phyloP scores from a whole-genome alignment of 1,139 yeast species.

The Lodderomyces elongisporus region DNA sequence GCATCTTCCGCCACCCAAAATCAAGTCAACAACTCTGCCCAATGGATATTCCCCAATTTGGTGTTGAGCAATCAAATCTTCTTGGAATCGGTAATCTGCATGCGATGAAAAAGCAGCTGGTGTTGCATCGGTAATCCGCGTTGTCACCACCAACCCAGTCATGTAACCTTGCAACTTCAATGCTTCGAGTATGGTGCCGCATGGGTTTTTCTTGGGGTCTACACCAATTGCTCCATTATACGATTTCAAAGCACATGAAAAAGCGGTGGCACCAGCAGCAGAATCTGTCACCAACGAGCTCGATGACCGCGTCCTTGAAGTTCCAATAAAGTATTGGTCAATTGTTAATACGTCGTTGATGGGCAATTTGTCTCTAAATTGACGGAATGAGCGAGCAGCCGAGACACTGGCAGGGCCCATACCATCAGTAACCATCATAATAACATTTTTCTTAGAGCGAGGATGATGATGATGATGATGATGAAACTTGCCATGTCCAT shows the following conservation, averaged over 20 bases:
- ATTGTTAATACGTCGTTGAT: conserved; percentile 51
- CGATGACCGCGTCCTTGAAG: conserved; percentile 72
- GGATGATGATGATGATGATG: background rate
- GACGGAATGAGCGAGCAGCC: conserved; percentile 66
- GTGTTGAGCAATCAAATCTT: conserved; percentile 79
- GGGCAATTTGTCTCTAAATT: conserved; percentile 47
- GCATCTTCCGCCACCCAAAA: conserved; percentile 88
- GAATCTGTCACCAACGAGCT: conserved; percentile 77
- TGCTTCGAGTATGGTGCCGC: conserved; percentile 82
- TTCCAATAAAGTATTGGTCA: conserved; percentile 68
- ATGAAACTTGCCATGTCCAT: too few relatives aligned
- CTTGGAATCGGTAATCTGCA: conserved; percentile 65
- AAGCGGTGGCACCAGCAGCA: conserved; percentile 94
- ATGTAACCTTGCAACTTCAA: conserved; percentile 69
- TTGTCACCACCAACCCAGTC: conserved; percentile 86
- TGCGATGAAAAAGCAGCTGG: conserved; percentile 87
- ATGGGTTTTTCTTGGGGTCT: conserved; percentile 51
- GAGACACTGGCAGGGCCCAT: conserved; percentile 86
- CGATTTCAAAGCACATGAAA: conserved; percentile 70
- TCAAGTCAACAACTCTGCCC: conserved; percentile 71
- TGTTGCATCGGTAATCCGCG: conserved; percentile 69
- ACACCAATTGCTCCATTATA: conserved; percentile 87
- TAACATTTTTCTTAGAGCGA: conserved; percentile 48
- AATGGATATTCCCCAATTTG: conserved; percentile 70
- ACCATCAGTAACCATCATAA: conserved; percentile 87